Evolutionary conservation across 768 basidiomycete genomes (phyloP), one percentile per base, ranked within the genome.

Genomic region (Lentinula aciculospora): DNA sequence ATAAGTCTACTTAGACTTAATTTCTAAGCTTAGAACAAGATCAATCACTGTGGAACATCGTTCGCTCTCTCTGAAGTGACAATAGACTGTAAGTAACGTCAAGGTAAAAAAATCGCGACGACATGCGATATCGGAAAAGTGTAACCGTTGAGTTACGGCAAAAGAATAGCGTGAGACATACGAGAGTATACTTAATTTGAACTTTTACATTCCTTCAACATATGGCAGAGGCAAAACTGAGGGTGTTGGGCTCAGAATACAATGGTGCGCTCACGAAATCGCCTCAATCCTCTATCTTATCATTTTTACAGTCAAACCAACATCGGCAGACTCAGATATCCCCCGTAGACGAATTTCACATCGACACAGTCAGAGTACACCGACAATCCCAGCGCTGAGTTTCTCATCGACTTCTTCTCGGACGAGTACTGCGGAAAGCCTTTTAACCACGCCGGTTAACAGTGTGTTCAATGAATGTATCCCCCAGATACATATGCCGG

Each of bases 201-300:
- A 13, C 37, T 42, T 42, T 21, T 19, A 17, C 40, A 42, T n/a
- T 21, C 21, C 8, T 21, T 21, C 40, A 42, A 21, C 21, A 13
- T 42, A 50, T 50, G 49, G 49, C 49, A 31, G 49, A 50, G 19
- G 49, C 49, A n/a, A 50, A 50, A 23, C 32, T 50, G 9, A 50
- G 32, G 32, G 49, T 31, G 29, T 23, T 50, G 32, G 12, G 49
- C 32, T 31, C 32, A 13, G 13, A 34, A 19, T 21, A 50, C 21
- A 50, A 21, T 21, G 28, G 49, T 50, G 19, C 31, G 49, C n/a
- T 34, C 19, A 32, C 17, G 5, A 10, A 12, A n/a, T 12, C 9
- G 2, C n/a, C 9, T 21, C 49, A 3, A 12, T 2, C 1, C 17
- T 10, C 13, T 25, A 27, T n/a, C 34, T 21, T 15, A n/a, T 19